Conservation (phyloP, 495 filamentous ascomycete genomes). For the Neurospora sp. region DNA sequence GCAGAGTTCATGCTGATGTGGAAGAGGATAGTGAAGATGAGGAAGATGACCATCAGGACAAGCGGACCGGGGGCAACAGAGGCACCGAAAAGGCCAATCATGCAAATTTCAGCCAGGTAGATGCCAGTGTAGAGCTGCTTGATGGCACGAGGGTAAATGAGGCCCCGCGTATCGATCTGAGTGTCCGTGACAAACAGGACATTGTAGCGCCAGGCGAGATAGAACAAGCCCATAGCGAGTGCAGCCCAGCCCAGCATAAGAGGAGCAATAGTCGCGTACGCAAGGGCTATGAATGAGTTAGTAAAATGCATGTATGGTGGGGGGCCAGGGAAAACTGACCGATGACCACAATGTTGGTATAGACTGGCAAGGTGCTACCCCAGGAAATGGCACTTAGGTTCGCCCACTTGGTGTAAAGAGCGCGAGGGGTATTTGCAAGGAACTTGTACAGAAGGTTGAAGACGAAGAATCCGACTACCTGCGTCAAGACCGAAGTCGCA, state of each 20-base stretch:
- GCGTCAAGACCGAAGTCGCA: conserved; percentile 62
- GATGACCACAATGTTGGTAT: conserved; percentile 78
- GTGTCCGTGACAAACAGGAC: conserved; percentile 84
- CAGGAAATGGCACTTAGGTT: conserved; percentile 58
- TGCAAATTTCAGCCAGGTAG: conserved; percentile 74
- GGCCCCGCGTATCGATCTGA: conserved; percentile 80
- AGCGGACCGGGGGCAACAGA: conserved; percentile 63
- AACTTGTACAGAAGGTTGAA: conserved; percentile 67
- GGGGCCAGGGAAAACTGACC: conserved; percentile 35
- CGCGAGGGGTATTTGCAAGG: conserved; percentile 46
- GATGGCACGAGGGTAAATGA: conserved; percentile 77
- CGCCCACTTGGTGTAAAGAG: conserved; percentile 51
- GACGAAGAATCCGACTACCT: conserved; percentile 67
- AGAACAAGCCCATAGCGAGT: conserved; percentile 77
- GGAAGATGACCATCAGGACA: conserved; percentile 72
- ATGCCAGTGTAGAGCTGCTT: conserved; percentile 85
- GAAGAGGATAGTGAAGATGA: conserved; percentile 73
- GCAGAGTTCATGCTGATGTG: conserved; percentile 73
- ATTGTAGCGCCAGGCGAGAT: conserved; percentile 92
- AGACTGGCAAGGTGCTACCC: conserved; percentile 82
- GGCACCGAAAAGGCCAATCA: conserved; percentile 85
- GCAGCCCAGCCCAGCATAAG: conserved; percentile 80
- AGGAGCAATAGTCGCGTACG: conserved; percentile 85
- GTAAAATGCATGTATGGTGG: not conserved
- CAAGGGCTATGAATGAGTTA: conserved; percentile 47